Conservation (phyloP, 2,329 filamentous ascomycete species). For the Phialophora tarda region DNA sequence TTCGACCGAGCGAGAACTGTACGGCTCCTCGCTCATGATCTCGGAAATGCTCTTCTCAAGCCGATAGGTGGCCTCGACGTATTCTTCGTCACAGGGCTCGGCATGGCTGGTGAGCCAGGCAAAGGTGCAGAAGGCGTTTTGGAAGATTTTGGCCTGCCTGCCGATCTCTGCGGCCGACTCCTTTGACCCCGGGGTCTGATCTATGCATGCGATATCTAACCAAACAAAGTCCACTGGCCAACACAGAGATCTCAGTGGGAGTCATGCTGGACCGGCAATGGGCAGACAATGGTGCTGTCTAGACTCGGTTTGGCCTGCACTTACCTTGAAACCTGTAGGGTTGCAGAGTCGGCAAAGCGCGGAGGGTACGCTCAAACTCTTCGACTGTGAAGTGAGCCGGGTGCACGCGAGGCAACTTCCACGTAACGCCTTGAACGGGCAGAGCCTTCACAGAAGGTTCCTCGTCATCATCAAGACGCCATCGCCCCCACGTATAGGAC, state of each 20-base stretch:
- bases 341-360: not conserved
- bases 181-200: not conserved
- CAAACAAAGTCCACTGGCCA: not conserved
- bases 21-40: not conserved
- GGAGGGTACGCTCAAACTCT: not conserved
- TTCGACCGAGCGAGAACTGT: not conserved
- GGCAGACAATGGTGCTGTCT: not conserved
- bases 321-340: not conserved
- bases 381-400: not conserved
- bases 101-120: conserved; percentile 1
- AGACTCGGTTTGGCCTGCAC: not conserved
- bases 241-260: too few relatives aligned
- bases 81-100: not conserved
- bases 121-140: not conserved
- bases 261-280: not conserved
- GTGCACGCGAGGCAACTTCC: not conserved
- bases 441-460: not conserved
- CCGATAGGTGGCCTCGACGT: not conserved
- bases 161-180: not conserved
- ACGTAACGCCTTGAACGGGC: not conserved
- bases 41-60: not conserved
- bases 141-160: not conserved
- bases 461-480: not conserved
- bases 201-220: not conserved
- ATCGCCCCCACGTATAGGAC: not conserved